phyloP scores from a whole-genome alignment of 2,329 filamentous ascomycete species.

The Xylaria sp. region DNA sequence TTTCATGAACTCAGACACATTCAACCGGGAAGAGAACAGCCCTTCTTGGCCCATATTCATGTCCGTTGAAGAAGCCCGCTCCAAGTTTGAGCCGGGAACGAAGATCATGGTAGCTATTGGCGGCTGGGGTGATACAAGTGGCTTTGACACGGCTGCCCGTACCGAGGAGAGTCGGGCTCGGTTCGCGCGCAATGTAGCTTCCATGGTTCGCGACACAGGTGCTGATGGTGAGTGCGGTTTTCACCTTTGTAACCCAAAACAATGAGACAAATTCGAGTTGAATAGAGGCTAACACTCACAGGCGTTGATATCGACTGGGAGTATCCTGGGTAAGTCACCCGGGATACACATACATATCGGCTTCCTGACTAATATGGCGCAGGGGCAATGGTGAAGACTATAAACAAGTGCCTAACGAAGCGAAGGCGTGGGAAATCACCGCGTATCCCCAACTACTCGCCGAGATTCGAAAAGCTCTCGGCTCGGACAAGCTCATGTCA shows the following conservation, averaged over 20 bases:
- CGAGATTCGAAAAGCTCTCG: slow-evolving; percentile 68
- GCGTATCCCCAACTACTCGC: slow-evolving; percentile 70
- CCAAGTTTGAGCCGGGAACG: slow-evolving; percentile 62
- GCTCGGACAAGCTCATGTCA: slow-evolving; percentile 68
- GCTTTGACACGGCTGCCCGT: slow-evolving; percentile 63
- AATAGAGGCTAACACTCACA: slow-evolving; percentile 19
- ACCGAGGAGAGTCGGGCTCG: slow-evolving; percentile 58
- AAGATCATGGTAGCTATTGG: slow-evolving; percentile 74
- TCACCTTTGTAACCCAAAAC: slow-evolving; percentile 49
- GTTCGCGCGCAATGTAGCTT: slow-evolving; percentile 69
- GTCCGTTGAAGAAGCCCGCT: slow-evolving; percentile 61
- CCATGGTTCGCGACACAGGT: slow-evolving; percentile 63
- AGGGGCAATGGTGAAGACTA: slow-evolving; percentile 77
- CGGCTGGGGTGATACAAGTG: slow-evolving; percentile 71
- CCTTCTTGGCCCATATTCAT: slow-evolving; percentile 64
- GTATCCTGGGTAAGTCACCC: slow-evolving; percentile 50
- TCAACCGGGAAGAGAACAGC: slow-evolving; percentile 57
- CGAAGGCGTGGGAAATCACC: slow-evolving; percentile 69
- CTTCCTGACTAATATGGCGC: slow-evolving; percentile 35
- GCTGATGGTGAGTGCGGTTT: slow-evolving; percentile 66
- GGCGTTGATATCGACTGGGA: slow-evolving; percentile 75
- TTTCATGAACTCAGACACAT: slow-evolving; percentile 63
- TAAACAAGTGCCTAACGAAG: slow-evolving; percentile 67
- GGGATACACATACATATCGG: neutral
- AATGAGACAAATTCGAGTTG: neutral